Evolutionary conservation across 116 monocot genomes (phyloP), one percentile per base, ranked within the genome.

Genomic region (Dioscorea cayenensis): DNA sequence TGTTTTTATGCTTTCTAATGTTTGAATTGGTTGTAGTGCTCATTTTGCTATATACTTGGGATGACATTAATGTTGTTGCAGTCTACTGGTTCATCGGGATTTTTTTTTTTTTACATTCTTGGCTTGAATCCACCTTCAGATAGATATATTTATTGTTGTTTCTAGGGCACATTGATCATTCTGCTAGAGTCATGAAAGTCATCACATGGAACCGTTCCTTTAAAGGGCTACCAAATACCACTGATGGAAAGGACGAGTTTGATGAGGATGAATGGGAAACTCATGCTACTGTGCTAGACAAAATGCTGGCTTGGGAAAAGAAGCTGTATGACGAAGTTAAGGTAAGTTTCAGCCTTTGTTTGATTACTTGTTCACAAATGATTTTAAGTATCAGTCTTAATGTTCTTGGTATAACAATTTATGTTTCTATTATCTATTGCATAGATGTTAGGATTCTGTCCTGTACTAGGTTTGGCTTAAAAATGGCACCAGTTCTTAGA

Each of bases 241-340:
- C 84, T 70, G 86, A 90, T 76, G 88, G 75, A 38, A 86, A 78
- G 38, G 93, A 90, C 79, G 90, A 83, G 67, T 90, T 88, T 79
- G 86, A 86, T 61, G 79, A 77, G 65, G 92, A 93, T 78, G 90
- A 88, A 72, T 83, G 63, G 74, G 97, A 97, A 76, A 97, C 97
- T 28, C 93, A 84, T 78, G 93, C 97, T 11, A 97, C 93, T 52
- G 77, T 93, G n/a, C 75, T 97, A 74, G 97, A 97, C 83, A 97
- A 93, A 72, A 78, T 97, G 79, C 82, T 97, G 51, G 97, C 97
- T 29, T 97, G 97, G 97, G 97, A 97, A 73, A 97, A 97, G 74
- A 97, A 90, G 51, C 79, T 97, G 16, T 97, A 84, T 78, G 88
- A 97, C 62, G 97, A 97, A 88, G 90, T 97, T 20, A 97, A 97